Evolutionary conservation across 495 filamentous ascomycete species (phyloP).

Genomic region (Penicillium samsonianum): DNA sequence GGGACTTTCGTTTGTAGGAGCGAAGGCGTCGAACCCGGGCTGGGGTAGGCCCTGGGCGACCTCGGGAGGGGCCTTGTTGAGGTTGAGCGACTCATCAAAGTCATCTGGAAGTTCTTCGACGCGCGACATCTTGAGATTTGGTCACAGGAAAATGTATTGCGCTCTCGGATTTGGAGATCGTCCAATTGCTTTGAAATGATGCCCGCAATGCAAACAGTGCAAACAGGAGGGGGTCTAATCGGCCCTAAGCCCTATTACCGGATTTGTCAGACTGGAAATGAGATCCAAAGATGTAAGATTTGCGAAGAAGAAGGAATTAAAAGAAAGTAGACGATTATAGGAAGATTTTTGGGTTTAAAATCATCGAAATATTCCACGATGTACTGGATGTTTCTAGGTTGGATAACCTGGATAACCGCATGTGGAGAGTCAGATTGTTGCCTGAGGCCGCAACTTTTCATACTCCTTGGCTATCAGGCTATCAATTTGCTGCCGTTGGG

Average conservation of each 20-base stretch:
- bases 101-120: slow-evolving; percentile 56
- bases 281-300: not conserved
- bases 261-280: not conserved
- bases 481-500: not conserved
- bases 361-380: not conserved
- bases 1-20: slow-evolving; percentile 38
- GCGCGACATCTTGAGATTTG: slow-evolving; percentile 33
- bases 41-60: slow-evolving; percentile 21
- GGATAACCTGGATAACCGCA: too few species aligned
- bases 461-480: not conserved
- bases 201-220: slow-evolving; percentile 37
- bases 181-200: slow-evolving; percentile 17
- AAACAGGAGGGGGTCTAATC: slow-evolving; percentile 37
- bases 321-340: not conserved
- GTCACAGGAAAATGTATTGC: not conserved
- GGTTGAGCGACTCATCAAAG: slow-evolving; percentile 48
- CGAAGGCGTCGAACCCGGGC: slow-evolving; percentile 27
- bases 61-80: slow-evolving; percentile 30
- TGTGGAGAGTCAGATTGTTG: not conserved
- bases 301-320: not conserved
- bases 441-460: not conserved
- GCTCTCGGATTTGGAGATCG: slow-evolving; percentile 9
- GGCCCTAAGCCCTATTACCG: slow-evolving; percentile 28
- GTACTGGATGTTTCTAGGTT: not conserved
- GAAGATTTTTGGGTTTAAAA: not conserved